Base-by-base conservation (phyloP, 352 stramenopile genomes). In the Phytopythium delawarense region DNA sequence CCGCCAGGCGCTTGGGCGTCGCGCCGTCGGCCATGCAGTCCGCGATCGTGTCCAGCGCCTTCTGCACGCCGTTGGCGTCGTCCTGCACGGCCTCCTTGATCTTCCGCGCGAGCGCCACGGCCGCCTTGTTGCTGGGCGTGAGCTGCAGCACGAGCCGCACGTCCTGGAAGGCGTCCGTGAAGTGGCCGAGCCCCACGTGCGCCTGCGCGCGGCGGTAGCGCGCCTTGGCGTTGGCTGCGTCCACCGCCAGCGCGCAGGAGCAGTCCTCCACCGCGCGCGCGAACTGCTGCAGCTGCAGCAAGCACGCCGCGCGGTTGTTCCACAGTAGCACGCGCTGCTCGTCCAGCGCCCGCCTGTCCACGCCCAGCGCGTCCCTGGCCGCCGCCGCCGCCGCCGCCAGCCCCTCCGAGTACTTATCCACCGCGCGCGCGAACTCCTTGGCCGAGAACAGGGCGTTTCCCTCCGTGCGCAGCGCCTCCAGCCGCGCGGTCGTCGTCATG, bases 141-240 rank as follows among this genome's bases (percentile, higher is more conserved):
- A 84, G 62, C 54, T 89, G 84, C 69, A 95, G 65, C 64, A 93
- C 81, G 42, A 86, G 61, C 9, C 77, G 85, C 49, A 93, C 69
- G 58, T 95, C 86, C 49, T 74, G 68, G 66, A 92, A 92, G 12
- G 81, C 80, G 48, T 87, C 64, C 54, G 84, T 80, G 52, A 89
- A 72, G 63, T 86, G 83, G 15, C 80, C 79, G 28, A 91, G 54
- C 2, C 71, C 86, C 63, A 92, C 73, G 54, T 84, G 70, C 35
- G 81, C 86, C 67, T 93, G 86, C 7, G 84, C 86, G 52, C 86
- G 77, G 49, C 86, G 82, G 57, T 93, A 95, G 8, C 82, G 78
- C 20, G 86, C 84, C 63, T 95, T 95, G 49, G 85, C 77, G 59
- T 91, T 95, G 28, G 77, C 64, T 18, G 72, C 57, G 4, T 88